Conservation (phyloP, 2,329 filamentous ascomycete species). For the Stachybotrys chlorohalonatus region DNA sequence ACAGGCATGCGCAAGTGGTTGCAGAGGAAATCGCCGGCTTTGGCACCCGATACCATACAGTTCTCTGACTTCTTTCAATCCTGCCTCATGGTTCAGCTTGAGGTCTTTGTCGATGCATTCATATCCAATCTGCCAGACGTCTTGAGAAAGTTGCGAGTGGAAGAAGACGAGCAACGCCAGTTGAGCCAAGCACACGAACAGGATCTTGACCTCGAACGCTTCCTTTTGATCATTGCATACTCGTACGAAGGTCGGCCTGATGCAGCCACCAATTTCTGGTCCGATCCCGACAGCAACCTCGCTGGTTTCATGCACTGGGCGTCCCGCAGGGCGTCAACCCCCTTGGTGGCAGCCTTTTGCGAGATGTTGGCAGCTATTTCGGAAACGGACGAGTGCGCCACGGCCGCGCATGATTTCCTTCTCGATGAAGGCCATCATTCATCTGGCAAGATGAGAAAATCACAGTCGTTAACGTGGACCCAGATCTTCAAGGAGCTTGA, state of each 20-base stretch:
- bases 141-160: conserved; percentile 71
- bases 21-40: conserved; percentile 65
- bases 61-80: conserved; percentile 66
- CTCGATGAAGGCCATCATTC: conserved; percentile 72
- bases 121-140: conserved; percentile 94
- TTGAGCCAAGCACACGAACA: conserved; percentile 56
- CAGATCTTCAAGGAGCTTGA: conserved; percentile 88
- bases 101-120: conserved; percentile 82
- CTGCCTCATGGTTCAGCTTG: conserved; percentile 70
- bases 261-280: conserved; percentile 83
- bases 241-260: conserved; percentile 80
- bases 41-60: conserved; percentile 57
- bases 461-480: conserved; percentile 80
- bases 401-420: conserved; percentile 79
- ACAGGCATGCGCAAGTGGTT: conserved; percentile 74
- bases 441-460: conserved; percentile 70
- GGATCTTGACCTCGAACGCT: conserved; percentile 73
- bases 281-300: conserved; percentile 82
- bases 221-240: conserved; percentile 86
- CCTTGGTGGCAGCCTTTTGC: conserved; percentile 92
- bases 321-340: conserved; percentile 88
- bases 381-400: conserved; percentile 71
- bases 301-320: conserved; percentile 96
- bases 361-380: conserved; percentile 91
- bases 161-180: conserved; percentile 82